Evolutionary conservation across 176 grass and related monocot genomes (phyloP), one percentile per base, ranked within the genome.

Genomic region (Neostapfia colusana): DNA sequence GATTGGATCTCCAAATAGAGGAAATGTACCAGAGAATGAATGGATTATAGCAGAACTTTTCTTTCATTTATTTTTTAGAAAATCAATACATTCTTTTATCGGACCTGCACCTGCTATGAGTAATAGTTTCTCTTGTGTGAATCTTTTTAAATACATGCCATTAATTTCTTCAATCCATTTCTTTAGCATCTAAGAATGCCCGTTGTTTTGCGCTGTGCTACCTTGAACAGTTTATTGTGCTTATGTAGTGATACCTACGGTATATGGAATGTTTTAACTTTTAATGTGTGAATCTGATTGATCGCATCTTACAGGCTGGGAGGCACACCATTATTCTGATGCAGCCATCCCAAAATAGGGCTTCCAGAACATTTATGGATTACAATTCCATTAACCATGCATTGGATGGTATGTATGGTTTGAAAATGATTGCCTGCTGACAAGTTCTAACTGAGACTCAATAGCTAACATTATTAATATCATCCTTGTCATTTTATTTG

Each of bases 241-340:
- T 63, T 15, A 36, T 75, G 35, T 36, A 69, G 17, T 75, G 53
- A 42, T 80, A 60, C 34, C 34, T 35, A 41, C 65, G 45, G 49
- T 17, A 73, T 46, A 63, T 70, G 72, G n/a, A 54, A 21, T 54
- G 18, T 27, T 4, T 70, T 57, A 48, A 82, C 46, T 27, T 4
- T 70, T 57, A 48, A 82, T 46, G 28, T 39, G 27, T 84, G 57
- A 46, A 74, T 79, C 40, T 78, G 50, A 42, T 53, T 67, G 46
- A 5, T 76, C 56, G 31, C 27, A 76, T 63, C n/a, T 79, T 89
- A 78, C 84, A 98, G 95, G 79, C 86, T 82, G 90, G 88, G 58
- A 98, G 82, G 80, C 95, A 98, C 85, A 94, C 95, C 40, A 98
- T 98, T 82, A 94, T 98, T 82, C 80, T 98, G 64, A 94, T 98